Conservation (phyloP, 352 stramenopile species). For the Aphanomyces euteiches region DNA sequence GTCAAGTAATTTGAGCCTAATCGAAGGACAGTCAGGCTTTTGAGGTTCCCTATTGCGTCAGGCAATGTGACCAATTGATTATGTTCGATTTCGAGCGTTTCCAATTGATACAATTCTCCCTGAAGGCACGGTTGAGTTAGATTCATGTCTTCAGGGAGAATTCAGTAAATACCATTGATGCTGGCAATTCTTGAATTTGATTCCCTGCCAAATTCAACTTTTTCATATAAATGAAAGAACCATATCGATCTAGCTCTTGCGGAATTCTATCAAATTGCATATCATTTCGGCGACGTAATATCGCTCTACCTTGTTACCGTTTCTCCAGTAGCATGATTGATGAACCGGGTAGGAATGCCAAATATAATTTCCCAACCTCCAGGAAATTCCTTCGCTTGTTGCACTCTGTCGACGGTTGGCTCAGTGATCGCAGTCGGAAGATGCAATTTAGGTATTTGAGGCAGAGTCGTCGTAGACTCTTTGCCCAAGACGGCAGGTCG, state of each 20-base stretch:
- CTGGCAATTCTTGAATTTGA: conserved; percentile 53
- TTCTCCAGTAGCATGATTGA: conserved; percentile 46
- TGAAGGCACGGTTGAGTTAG: conserved; percentile 18
- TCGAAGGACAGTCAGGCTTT: conserved; percentile 53
- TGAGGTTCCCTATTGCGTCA: conserved; percentile 46
- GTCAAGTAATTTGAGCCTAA: conserved; percentile 21
- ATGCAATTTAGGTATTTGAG: conserved; percentile 44
- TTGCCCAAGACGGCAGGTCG: conserved; percentile 9
- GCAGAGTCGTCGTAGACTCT: neutral
- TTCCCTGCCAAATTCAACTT: conserved; percentile 54
- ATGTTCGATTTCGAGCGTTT: conserved; percentile 52
- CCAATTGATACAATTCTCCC: conserved; percentile 49
- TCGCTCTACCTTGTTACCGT: conserved; percentile 30
- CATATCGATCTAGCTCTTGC: conserved; percentile 49
- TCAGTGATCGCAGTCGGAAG: conserved; percentile 30
- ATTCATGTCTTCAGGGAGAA: no score
- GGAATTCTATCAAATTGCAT: conserved; percentile 35
- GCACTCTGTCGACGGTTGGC: neutral
- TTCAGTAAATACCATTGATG: conserved; percentile 50
- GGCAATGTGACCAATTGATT: conserved; percentile 54
- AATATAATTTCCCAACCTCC: conserved; percentile 53
- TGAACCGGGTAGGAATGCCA: conserved; percentile 38
- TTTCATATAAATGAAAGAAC: conserved; percentile 43
- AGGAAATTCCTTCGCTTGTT: conserved; percentile 33
- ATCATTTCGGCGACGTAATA: neutral